Percentiles rank a stretch among this genome's conserved stretches.
Evolutionary conservation across 2,329 filamentous ascomycete genomes (phyloP).

Genomic region (Xylariomycetidae sp.): DNA sequence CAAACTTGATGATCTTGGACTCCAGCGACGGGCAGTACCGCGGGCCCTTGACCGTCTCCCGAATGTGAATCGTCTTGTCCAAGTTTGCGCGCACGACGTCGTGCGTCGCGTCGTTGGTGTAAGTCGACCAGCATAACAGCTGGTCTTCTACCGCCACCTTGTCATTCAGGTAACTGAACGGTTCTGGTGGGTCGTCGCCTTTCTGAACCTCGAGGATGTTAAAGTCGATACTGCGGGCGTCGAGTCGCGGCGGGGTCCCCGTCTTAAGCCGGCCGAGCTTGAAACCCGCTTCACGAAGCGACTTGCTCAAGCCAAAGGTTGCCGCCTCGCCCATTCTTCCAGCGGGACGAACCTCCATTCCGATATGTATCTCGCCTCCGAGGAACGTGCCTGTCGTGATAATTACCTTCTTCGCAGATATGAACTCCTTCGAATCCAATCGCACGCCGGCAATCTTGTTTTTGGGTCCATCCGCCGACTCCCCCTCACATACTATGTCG

Average conservation of each 20-base stretch:
- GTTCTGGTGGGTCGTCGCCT: slow-evolving; percentile 80
- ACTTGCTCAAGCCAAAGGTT: slow-evolving; percentile 88
- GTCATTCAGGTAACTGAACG: slow-evolving; percentile 88
- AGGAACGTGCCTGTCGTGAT: slow-evolving; percentile 97
- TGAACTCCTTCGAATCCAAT: slow-evolving; percentile 80
- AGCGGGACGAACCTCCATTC: slow-evolving; percentile 75
- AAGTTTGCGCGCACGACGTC: slow-evolving; percentile 81
- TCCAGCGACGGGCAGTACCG: slow-evolving; percentile 95
- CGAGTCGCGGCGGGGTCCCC: slow-evolving; percentile 85
- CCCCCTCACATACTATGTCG: slow-evolving; percentile 72
- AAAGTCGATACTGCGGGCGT: slow-evolving; percentile 78
- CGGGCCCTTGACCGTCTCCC: slow-evolving; percentile 89
- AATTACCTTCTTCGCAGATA: slow-evolving; percentile 75
- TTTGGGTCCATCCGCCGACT: not conserved
- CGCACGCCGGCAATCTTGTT: slow-evolving; percentile 74
- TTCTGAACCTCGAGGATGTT: slow-evolving; percentile 63
- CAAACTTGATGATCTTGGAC: slow-evolving; percentile 87
- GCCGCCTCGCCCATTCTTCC: slow-evolving; percentile 92
- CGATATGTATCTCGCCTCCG: slow-evolving; percentile 94
- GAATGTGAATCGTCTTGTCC: slow-evolving; percentile 94
- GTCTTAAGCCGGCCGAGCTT: slow-evolving; percentile 88
- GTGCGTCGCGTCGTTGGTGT: slow-evolving; percentile 81
- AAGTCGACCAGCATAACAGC: slow-evolving; percentile 78
- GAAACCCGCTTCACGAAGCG: slow-evolving; percentile 82
- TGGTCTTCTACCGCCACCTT: slow-evolving; percentile 75